Evolutionary conservation across 2,329 filamentous ascomycete genomes (phyloP), one percentile per base, ranked within the genome.

Genomic region (Aspergillus bombycis): DNA sequence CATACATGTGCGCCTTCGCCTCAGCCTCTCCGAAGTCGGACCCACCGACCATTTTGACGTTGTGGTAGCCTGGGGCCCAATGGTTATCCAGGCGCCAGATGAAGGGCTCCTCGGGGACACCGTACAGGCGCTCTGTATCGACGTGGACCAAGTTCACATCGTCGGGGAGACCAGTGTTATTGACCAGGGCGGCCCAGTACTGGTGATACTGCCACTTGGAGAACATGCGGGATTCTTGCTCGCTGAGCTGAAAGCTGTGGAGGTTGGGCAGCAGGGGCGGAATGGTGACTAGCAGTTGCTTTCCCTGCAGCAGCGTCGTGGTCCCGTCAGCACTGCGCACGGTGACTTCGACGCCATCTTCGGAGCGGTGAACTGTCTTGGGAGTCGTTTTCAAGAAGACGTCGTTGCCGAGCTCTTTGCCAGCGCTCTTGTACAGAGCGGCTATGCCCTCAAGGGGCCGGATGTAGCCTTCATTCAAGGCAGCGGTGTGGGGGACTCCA

Each of bases 381-480:
- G 21, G 46, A 8, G 14, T 30, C 41, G 41, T 45, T 12, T 45
- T 2, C 19, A 76, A 76, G 9, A 81, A 68, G 2, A 82, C 75
- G 32, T 80, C 77, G 1, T 70, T 56, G 12, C 74, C 74, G 4
- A 66, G 56, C 10, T 57, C 45, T 2, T 16, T 14, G 3, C 6
- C 16, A 12, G 56, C 62, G 36, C 36, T 43, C 5, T 2, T 4
- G 54, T 64, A 66, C 8, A 66, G 21, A 1, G 46, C 60, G 2
- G 26, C 11, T 21, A 52, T 62, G 34, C 60, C 43, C 3, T 36
- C 23, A 43, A 50, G 46, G 21, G 26, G 32, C 14, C 48, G 38
- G 14, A 45, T 16, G 8, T 45, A 45, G 41, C 41, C 41, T n/a
- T 45, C 53, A 11, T 50, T 57, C 53, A 54, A 21, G 12, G 45